phyloP scores from a whole-genome alignment of 176 grass and related monocot species.

The Alopecurus myosuroides region DNA sequence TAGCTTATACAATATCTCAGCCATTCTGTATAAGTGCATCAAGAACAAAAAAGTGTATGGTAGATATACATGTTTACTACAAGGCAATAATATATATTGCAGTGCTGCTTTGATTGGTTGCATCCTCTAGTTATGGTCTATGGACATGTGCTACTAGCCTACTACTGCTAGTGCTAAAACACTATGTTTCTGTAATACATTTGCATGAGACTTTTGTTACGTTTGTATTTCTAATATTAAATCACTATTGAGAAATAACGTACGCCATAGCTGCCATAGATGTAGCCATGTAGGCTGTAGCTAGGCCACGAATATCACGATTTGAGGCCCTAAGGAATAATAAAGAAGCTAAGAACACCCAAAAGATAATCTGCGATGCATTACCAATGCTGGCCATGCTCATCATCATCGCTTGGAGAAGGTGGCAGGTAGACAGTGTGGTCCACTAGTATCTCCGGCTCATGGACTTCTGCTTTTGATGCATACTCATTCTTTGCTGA shows the following conservation, averaged over 20 bases:
- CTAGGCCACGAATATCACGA: neutral
- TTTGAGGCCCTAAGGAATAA: neutral
- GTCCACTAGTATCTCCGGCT: conserved; percentile 73
- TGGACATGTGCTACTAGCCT: neutral
- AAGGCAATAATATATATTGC: neutral
- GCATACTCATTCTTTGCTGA: conserved; percentile 85
- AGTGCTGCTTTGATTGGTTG: neutral
- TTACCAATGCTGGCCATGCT: conserved; percentile 76
- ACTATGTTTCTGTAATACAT: neutral
- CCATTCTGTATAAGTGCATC: neutral
- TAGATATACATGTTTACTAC: neutral
- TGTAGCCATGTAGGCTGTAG: neutral
- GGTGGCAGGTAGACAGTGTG: conserved; percentile 66
- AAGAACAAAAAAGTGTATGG: neutral
- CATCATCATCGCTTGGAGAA: conserved; percentile 49
- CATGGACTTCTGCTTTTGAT: conserved; percentile 65
- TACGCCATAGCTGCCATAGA: neutral
- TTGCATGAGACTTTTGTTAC: neutral
- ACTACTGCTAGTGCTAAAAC: neutral
- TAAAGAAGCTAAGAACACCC: conserved; percentile 2
- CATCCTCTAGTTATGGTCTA: neutral
- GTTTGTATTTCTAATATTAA: neutral
- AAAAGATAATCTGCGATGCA: conserved; percentile 14
- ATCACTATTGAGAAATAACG: neutral
- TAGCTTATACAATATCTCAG: neutral